phyloP scores from a whole-genome alignment of 495 filamentous ascomycete genomes.

The Apodospora peruviana region DNA sequence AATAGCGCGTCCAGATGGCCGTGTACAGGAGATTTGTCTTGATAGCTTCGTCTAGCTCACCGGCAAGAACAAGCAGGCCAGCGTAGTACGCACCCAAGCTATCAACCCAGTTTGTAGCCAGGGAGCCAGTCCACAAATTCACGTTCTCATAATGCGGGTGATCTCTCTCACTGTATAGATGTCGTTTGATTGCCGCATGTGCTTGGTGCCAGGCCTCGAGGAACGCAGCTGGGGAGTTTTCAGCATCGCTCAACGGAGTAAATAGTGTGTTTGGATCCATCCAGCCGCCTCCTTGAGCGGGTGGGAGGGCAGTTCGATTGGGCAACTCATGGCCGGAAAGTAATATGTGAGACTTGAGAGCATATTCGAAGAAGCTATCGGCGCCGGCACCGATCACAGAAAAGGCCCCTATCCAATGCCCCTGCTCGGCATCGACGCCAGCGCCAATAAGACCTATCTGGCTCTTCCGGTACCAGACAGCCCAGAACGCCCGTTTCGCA shows the following conservation, averaged over 20 bases:
- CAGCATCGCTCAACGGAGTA: constrained; percentile 52
- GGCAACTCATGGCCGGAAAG: constrained; percentile 65
- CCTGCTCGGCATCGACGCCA: constrained; percentile 86
- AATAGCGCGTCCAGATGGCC: constrained; percentile 89
- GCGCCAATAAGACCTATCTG: constrained; percentile 82
- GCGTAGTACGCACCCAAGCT: constrained; percentile 93
- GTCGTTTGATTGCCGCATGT: constrained; percentile 78
- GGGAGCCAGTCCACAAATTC: constrained; percentile 75
- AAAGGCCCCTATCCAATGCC: constrained; percentile 81
- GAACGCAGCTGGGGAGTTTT: constrained; percentile 72
- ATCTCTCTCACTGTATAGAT: constrained; percentile 66
- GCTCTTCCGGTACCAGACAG: constrained; percentile 84
- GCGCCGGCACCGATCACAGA: constrained; percentile 92
- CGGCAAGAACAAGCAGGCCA: constrained; percentile 79
- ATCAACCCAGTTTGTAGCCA: constrained; percentile 86
- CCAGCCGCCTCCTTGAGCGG: constrained; percentile 26
- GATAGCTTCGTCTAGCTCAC: constrained; percentile 84
- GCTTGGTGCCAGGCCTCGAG: constrained; percentile 80
- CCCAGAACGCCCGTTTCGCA: constrained; percentile 91
- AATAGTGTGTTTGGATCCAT: constrained; percentile 54
- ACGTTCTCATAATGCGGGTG: constrained; percentile 91
- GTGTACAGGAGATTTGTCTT: constrained; percentile 83
- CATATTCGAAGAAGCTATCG: constrained; percentile 98
- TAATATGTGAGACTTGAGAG: constrained; percentile 85
- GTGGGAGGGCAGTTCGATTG: constrained; percentile 33